Evolutionary conservation across 2,329 filamentous ascomycete species (phyloP).

Genomic region (Sordariomycetes sp.): DNA sequence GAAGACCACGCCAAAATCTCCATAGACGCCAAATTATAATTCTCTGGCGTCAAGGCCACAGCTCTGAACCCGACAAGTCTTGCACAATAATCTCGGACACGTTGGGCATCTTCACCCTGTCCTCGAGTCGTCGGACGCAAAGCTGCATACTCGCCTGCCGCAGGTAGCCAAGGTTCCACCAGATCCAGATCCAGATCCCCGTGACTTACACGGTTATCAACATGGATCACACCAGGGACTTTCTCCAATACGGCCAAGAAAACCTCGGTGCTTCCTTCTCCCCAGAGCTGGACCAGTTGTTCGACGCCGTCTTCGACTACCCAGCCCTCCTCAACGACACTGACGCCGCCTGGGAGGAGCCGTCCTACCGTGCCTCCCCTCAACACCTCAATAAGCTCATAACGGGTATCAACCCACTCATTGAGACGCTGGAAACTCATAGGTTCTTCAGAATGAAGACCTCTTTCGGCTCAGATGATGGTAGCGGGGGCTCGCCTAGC

Average conservation of each 20-base stretch:
- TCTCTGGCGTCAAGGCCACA: constrained; percentile 25
- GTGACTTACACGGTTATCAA: constrained; percentile 32
- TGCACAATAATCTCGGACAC: constrained; percentile 22
- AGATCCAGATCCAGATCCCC: constrained; percentile 16
- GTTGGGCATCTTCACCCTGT: constrained; percentile 26
- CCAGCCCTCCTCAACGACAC: constrained; percentile 21
- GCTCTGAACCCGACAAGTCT: constrained; percentile 27
- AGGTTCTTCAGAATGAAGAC: constrained; percentile 22
- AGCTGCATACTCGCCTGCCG: constrained; percentile 22
- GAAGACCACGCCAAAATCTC: constrained; percentile 22
- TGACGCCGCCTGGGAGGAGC: constrained; percentile 15
- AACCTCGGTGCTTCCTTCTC: constrained; percentile 25
- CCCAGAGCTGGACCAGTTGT: constrained; percentile 21
- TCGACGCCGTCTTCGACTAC: constrained; percentile 28
- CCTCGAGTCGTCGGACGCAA: constrained; percentile 20
- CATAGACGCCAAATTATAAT: constrained; percentile 28
- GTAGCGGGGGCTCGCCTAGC: constrained; percentile 20
- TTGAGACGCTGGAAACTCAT: constrained; percentile 19
- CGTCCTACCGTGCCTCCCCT: constrained; percentile 16
- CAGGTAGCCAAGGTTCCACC: constrained; percentile 29
- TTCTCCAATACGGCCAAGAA: constrained; percentile 24
- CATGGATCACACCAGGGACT: constrained; percentile 25
- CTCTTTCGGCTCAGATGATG: constrained; percentile 21
- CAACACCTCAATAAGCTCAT: constrained; percentile 22
- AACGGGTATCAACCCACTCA: constrained; percentile 22